Conservation (phyloP, 179 eudicot species). For the Gypsophila paniculata region DNA sequence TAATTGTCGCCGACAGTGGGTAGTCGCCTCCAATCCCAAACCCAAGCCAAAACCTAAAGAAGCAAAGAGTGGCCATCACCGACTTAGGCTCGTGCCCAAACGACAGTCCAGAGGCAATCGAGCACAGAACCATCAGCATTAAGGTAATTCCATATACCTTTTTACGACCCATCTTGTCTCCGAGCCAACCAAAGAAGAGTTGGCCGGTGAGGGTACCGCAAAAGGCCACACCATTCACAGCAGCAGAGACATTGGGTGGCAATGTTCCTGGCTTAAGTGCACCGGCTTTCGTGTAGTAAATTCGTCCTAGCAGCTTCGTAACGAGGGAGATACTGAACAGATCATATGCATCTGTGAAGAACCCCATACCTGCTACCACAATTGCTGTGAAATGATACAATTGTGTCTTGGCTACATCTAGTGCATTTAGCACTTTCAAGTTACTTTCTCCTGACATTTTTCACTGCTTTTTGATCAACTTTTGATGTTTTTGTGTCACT, state of each 20-base stretch:
- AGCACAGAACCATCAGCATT: slow-evolving; percentile 33
- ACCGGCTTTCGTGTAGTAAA: slow-evolving; percentile 31
- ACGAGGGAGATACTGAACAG: slow-evolving; percentile 37
- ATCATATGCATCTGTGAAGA: slow-evolving; percentile 50
- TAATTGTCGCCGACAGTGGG: slow-evolving; percentile 59
- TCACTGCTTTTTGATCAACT: slow-evolving; percentile 14
- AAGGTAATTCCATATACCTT: slow-evolving; percentile 44
- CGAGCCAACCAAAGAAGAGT: slow-evolving; percentile 51
- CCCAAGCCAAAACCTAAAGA: slow-evolving; percentile 58
- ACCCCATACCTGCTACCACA: slow-evolving; percentile 50
- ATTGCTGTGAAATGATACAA: slow-evolving; percentile 48
- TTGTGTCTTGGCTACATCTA: slow-evolving; percentile 46
- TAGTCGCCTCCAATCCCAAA: slow-evolving; percentile 58
- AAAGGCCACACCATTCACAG: slow-evolving; percentile 45
- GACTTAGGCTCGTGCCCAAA: slow-evolving; percentile 27
- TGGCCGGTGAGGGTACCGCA: slow-evolving; percentile 43
- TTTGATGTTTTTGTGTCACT: slow-evolving; percentile 8
- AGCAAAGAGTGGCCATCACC: slow-evolving; percentile 42
- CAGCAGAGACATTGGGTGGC: slow-evolving; percentile 37
- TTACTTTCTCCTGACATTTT: slow-evolving; percentile 13
- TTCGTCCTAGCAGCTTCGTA: slow-evolving; percentile 39
- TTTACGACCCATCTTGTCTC: slow-evolving; percentile 48
- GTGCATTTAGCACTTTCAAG: slow-evolving; percentile 38
- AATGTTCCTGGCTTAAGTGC: slow-evolving; percentile 29
- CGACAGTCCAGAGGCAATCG: slow-evolving; percentile 42